Conservation (phyloP, 176 grass and related monocot species). For the Puccinellia tenuiflora region DNA sequence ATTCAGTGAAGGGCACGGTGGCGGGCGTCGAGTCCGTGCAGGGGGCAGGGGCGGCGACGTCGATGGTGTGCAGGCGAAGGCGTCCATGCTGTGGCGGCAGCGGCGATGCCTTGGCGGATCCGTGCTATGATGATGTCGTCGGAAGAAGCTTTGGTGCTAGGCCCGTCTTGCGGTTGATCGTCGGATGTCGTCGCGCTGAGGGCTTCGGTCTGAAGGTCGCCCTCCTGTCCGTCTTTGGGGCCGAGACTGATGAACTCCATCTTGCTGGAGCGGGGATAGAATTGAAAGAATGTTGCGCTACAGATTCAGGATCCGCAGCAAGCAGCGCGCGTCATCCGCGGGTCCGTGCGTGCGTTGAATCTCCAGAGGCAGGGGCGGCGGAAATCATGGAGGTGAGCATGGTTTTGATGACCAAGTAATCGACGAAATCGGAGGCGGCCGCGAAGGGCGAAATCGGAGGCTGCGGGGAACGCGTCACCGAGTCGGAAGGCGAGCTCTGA, state of each 20-base stretch:
- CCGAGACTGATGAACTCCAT: not conserved
- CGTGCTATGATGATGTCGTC: not conserved
- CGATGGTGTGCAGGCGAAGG: no score
- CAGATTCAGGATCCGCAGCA: not conserved
- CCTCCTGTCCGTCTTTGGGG: not conserved
- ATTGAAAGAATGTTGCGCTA: not conserved
- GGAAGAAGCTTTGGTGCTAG: not conserved
- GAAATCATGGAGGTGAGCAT: not conserved
- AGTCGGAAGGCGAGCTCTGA: no score
- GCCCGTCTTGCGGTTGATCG: not conserved
- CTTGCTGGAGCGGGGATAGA: not conserved
- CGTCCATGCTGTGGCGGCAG: no score
- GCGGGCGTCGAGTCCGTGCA: no score
- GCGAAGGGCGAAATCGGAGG: no score
- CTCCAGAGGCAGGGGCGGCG: not conserved
- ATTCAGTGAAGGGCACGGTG: no score
- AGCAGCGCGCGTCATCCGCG: not conserved
- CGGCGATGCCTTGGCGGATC: no score
- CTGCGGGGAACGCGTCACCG: no score
- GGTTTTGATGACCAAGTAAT: no score
- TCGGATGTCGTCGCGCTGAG: not conserved
- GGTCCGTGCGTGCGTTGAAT: not conserved
- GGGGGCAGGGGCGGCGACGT: no score
- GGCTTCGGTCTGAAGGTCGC: not conserved
- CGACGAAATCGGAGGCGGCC: no score